Evolutionary conservation across 2,329 filamentous ascomycete genomes (phyloP).

Genomic region (Botrytis fragariae): DNA sequence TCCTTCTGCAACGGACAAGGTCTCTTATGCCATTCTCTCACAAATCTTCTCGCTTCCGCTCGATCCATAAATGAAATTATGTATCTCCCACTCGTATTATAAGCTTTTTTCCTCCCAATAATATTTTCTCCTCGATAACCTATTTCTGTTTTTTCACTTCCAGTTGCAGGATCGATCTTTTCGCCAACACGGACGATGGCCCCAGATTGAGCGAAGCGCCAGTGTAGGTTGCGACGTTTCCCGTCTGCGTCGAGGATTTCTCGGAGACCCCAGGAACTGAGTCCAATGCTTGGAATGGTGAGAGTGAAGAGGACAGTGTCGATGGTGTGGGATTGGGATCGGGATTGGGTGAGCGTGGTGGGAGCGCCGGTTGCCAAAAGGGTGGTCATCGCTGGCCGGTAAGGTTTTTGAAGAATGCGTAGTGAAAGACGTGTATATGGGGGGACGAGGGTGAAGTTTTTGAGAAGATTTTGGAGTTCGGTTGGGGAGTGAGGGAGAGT

Average conservation of each 20-base stretch:
- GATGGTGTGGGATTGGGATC: conserved; percentile 1
- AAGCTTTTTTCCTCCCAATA: conserved; percentile 7
- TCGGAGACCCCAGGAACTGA: conserved; percentile 4
- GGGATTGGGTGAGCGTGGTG: conserved; percentile 23
- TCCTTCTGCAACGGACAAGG: conserved; percentile 40
- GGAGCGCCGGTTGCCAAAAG: conserved; percentile 41
- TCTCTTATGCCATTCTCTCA: conserved; percentile 51
- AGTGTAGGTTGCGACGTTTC: conserved; percentile 36
- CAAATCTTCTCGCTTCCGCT: conserved; percentile 45
- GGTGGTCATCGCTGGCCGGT: conserved; percentile 35
- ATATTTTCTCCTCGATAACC: conserved; percentile 11
- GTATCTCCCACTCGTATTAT: conserved; percentile 29
- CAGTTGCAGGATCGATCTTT: neutral
- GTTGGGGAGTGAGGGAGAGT: conserved; percentile 45
- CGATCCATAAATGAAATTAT: conserved; percentile 36
- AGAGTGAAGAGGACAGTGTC: conserved; percentile 6
- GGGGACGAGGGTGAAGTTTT: conserved; percentile 51
- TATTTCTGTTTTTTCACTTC: neutral
- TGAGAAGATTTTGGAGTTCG: conserved; percentile 46
- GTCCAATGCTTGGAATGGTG: neutral
- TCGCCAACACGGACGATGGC: conserved; percentile 22
- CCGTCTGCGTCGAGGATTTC: conserved; percentile 34
- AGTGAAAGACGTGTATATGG: conserved; percentile 40
- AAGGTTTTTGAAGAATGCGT: conserved; percentile 39
- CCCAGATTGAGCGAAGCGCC: conserved; percentile 32